Conservation (phyloP, 1,284 basidiomycete species). For the Neotropicomus parvogracilis region DNA sequence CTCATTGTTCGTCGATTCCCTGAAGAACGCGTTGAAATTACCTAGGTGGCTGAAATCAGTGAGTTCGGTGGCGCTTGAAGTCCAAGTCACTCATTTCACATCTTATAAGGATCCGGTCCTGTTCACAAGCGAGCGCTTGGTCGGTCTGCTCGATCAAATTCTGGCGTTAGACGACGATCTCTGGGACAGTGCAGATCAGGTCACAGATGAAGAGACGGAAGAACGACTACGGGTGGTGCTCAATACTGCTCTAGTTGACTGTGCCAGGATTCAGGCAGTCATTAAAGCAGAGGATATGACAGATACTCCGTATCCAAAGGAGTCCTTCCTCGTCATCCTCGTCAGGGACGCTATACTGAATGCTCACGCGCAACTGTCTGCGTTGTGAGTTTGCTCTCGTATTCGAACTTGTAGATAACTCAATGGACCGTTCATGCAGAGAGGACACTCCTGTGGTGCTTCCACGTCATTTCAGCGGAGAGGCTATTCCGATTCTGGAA, state of each 20-base stretch:
- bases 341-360: slow-evolving; percentile 7
- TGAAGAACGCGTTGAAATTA: slow-evolving; percentile 4
- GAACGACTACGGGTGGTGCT: neutral
- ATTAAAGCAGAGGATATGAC: slow-evolving; percentile 3
- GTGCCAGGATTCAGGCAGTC: slow-evolving; percentile 9
- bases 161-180: neutral
- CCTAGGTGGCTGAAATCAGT: slow-evolving; percentile 7
- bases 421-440: too few relatives aligned
- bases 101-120: neutral
- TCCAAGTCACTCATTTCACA: neutral
- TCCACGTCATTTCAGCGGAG: slow-evolving; percentile 9
- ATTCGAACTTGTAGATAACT: too few relatives aligned
- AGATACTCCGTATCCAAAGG: slow-evolving; percentile 1
- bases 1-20: neutral
- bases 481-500: slow-evolving; percentile 4
- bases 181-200: slow-evolving; percentile 1
- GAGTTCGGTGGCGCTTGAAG: neutral
- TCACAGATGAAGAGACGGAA: neutral
- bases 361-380: neutral
- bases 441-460: neutral
- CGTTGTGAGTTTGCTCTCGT: neutral
- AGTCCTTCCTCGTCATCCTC: slow-evolving; percentile 8
- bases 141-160: neutral
- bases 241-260: slow-evolving; percentile 5
- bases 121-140: neutral